Percentiles rank a stretch among this genome's conserved stretches.
Evolutionary conservation across 441 rosid genomes (phyloP).

Genomic region (Lepidium campestre): DNA sequence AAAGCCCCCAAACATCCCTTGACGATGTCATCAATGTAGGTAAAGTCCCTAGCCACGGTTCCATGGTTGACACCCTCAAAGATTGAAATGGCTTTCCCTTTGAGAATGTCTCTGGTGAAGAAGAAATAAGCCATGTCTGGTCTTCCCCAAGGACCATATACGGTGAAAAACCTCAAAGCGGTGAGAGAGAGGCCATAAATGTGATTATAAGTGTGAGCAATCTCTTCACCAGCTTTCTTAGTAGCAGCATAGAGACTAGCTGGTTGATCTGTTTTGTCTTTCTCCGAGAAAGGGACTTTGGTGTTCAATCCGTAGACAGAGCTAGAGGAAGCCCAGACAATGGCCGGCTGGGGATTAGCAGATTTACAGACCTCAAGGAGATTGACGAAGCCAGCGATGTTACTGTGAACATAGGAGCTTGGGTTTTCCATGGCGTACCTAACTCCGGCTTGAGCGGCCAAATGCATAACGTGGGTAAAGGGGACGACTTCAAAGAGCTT

Average conservation of each 20-base stretch:
- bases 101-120: conserved; percentile 44
- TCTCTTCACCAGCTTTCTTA: conserved; percentile 31
- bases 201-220: conserved; percentile 33
- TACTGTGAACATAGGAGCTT: conserved; percentile 85
- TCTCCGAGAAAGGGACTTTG: conserved; percentile 30
- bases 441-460: conserved; percentile 98
- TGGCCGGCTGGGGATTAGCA: conserved; percentile 81
- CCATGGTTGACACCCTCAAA: conserved; percentile 71
- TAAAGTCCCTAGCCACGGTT: conserved; percentile 86
- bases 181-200: conserved; percentile 28
- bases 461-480: conserved; percentile 94
- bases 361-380: conserved; percentile 82
- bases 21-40: conserved; percentile 93
- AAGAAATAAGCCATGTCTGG: conserved; percentile 34
- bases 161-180: conserved; percentile 20
- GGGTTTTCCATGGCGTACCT: conserved; percentile 98
- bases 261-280: conserved; percentile 18
- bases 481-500: conserved; percentile 77
- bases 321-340: conserved; percentile 84
- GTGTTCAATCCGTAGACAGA: conserved; percentile 29
- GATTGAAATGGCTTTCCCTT: conserved; percentile 67
- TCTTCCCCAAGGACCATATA: conserved; percentile 27
- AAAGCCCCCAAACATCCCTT: conserved; percentile 85
- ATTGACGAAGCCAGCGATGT: conserved; percentile 88
- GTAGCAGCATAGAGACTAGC: conserved; percentile 30